Percentiles rank a stretch among this genome's conserved stretches.
Evolutionary conservation across 2,329 filamentous ascomycete genomes (phyloP).

Genomic region (Triangularia setosa): DNA sequence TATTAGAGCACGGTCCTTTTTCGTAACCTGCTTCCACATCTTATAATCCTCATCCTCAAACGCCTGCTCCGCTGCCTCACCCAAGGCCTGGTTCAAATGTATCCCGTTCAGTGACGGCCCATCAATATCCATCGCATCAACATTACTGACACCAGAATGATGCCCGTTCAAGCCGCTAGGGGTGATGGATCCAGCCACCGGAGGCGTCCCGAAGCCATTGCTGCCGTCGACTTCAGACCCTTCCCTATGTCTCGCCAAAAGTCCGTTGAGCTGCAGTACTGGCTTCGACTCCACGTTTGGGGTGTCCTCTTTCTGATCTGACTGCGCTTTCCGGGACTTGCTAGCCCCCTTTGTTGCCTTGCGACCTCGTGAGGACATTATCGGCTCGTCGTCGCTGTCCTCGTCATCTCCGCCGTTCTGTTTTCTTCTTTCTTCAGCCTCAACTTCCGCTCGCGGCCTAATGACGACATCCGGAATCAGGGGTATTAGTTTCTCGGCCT

Average conservation of each 20-base stretch:
- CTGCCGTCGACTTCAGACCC: conserved; percentile 83
- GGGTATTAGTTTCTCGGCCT: conserved; percentile 93
- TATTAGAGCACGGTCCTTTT: conserved; percentile 84
- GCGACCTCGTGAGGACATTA: conserved; percentile 93
- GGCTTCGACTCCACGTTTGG: conserved; percentile 74
- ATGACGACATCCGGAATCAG: conserved; percentile 91
- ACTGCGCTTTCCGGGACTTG: conserved; percentile 69
- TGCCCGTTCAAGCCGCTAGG: conserved; percentile 68
- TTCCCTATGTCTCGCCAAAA: conserved; percentile 57
- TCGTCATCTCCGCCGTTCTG: conserved; percentile 83
- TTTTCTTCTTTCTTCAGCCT: conserved; percentile 79
- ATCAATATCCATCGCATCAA: conserved; percentile 84
- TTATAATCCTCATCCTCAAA: conserved; percentile 94
- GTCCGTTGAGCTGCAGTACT: conserved; percentile 60
- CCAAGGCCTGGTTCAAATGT: conserved; percentile 59
- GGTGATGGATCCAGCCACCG: conserved; percentile 69
- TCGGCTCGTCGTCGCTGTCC: conserved; percentile 94
- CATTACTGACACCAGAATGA: conserved; percentile 66
- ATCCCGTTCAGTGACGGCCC: conserved; percentile 66
- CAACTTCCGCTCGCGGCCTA: conserved; percentile 86
- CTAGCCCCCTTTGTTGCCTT: conserved; percentile 78
- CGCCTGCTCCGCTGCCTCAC: conserved; percentile 66
- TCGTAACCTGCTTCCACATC: conserved; percentile 98
- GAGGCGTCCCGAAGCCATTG: conserved; percentile 83
- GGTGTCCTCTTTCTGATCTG: conserved; percentile 73